phyloP scores from a whole-genome alignment of 257 asterid genomes.

The Solanum megistacrolobum region DNA sequence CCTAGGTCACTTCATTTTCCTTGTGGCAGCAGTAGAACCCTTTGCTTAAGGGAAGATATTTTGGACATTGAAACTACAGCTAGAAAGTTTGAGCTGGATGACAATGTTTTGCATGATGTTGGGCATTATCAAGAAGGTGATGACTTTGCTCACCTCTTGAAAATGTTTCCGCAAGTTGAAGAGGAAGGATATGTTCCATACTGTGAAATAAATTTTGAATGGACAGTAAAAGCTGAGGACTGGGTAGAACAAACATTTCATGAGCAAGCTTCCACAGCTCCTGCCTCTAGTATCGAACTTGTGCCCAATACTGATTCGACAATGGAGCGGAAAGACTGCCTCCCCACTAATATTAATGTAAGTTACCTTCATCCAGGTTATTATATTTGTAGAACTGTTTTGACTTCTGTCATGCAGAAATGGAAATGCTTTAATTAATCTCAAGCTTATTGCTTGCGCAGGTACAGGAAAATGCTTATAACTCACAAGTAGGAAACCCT shows the following conservation, averaged over 20 bases:
- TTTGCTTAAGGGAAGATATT: slow-evolving; percentile 63
- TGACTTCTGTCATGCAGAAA: background rate
- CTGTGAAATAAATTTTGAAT: slow-evolving; percentile 27
- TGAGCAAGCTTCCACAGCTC: slow-evolving; percentile 4
- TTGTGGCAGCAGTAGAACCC: slow-evolving; percentile 43
- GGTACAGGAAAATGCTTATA: slow-evolving; percentile 16
- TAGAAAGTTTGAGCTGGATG: slow-evolving; percentile 65
- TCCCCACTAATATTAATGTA: slow-evolving; percentile 14
- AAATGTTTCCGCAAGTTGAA: slow-evolving; percentile 35
- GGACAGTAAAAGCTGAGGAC: slow-evolving; percentile 3
- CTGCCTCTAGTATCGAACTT: slow-evolving; percentile 14
- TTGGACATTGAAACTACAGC: slow-evolving; percentile 70
- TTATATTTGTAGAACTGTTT: background rate
- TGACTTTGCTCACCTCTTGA: slow-evolving; percentile 30
- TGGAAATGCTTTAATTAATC: background rate
- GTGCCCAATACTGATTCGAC: background rate
- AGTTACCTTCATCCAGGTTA: background rate
- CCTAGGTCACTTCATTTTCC: slow-evolving; percentile 40
- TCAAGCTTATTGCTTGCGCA: slow-evolving; percentile 2
- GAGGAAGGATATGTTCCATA: slow-evolving; percentile 55
- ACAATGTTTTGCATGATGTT: slow-evolving; percentile 32
- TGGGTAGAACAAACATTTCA: background rate
- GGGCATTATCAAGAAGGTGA: slow-evolving; percentile 33
- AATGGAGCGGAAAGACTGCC: slow-evolving; percentile 4
- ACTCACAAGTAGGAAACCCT: slow-evolving; percentile 11